These are phyloP conservation scores for Panicum miliaceum DNA, from an alignment of 176 grass and related monocot genomes.

Conservation along the genomic window DNA sequence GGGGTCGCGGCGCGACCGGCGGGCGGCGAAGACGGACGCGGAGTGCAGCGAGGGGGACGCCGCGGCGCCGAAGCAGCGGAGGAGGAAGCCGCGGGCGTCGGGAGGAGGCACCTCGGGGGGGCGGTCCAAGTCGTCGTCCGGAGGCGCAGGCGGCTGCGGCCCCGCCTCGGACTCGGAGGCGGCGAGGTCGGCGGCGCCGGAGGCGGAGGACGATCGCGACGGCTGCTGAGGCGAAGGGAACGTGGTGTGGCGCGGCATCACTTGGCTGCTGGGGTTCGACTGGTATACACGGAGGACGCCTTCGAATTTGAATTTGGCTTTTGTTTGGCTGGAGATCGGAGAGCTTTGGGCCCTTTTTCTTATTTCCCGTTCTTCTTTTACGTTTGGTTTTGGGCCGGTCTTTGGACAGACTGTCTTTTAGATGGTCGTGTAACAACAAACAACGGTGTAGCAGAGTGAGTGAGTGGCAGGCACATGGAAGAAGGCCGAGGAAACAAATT, in stretches of 20 bases:
- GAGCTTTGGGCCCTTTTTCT: constrained; percentile 18
- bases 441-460: neutral
- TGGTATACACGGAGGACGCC: neutral
- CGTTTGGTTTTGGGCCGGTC: neutral
- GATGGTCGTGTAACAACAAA: neutral
- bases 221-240: neutral
- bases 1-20: constrained; percentile 34
- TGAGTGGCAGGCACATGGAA: neutral
- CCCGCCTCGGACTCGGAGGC: constrained; percentile 25
- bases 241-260: neutral
- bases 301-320: constrained; percentile 32
- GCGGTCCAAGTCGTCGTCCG: constrained; percentile 46
- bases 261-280: neutral
- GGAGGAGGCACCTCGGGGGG: constrained; percentile 39
- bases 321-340: neutral
- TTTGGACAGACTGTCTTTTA: neutral
- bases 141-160: constrained; percentile 24
- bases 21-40: constrained; percentile 15
- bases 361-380: neutral
- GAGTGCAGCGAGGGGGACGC: constrained; percentile 51
- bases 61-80: constrained; percentile 44
- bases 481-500: neutral
- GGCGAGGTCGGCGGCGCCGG: constrained; percentile 7
- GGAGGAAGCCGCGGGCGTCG: constrained; percentile 52
- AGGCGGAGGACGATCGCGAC: constrained; percentile 35